Conservation (phyloP, 2,329 filamentous ascomycete species). For the Torrubiellomyces zombiae region DNA sequence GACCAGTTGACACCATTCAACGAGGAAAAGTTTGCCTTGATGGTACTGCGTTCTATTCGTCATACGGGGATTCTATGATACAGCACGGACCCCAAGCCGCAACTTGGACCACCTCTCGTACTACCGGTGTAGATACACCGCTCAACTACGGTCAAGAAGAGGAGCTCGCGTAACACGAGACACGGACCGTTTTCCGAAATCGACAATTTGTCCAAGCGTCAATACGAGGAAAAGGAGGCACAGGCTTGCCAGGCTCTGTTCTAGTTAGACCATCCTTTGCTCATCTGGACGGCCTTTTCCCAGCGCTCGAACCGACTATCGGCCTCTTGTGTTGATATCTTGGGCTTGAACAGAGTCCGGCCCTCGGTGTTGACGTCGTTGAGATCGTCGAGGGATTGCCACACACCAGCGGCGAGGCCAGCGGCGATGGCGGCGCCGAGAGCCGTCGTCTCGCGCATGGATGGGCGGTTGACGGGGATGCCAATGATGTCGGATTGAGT, state of each 20-base stretch:
- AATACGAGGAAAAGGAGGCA: not conserved
- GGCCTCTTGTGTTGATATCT: conserved; percentile 42
- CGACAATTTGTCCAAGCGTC: no score
- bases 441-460: conserved; percentile 72
- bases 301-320: conserved; percentile 50
- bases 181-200: no score
- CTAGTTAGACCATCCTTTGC: conserved; percentile 47
- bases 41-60: no score
- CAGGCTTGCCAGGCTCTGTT: no score
- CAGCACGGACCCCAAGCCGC: no score
- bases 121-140: no score
- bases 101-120: no score
- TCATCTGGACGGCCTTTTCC: conserved; percentile 67
- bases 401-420: conserved; percentile 59
- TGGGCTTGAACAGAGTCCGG: conserved; percentile 50
- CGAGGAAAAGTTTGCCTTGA: no score
- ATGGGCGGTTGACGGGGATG: conserved; percentile 61
- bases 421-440: conserved; percentile 70
- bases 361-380: conserved; percentile 55
- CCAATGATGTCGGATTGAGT: conserved; percentile 68
- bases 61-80: no score
- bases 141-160: no score
- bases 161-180: no score
- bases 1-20: no score
- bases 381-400: conserved; percentile 57